phyloP scores from a whole-genome alignment of 352 stramenopile species.

The Pythium rhizo-oryzae region DNA sequence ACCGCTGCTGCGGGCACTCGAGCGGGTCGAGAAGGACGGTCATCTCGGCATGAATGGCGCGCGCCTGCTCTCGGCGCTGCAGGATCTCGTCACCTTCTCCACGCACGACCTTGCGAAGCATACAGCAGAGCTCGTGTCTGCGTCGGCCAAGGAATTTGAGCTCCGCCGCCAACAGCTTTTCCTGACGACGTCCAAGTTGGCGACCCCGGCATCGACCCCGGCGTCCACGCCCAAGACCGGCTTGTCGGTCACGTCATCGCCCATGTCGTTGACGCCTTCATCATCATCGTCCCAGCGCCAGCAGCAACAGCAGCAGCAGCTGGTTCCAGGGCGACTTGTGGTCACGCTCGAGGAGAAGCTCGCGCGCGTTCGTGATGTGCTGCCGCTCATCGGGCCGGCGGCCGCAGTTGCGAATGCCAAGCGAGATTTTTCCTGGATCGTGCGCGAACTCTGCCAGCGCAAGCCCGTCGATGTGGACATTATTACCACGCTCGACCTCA shows the following conservation, averaged over 20 bases:
- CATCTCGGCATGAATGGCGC: conserved; percentile 48
- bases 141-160: conserved; percentile 58
- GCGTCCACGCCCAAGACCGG: conserved; percentile 8
- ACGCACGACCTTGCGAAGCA: conserved; percentile 33
- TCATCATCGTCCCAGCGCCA: conserved; percentile 5
- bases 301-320: neutral
- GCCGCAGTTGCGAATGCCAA: conserved; percentile 18
- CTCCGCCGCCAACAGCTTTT: conserved; percentile 52
- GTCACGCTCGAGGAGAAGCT: conserved; percentile 22
- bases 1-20: conserved; percentile 56
- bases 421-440: conserved; percentile 53
- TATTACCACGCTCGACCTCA: conserved; percentile 78
- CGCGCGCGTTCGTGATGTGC: conserved; percentile 18
- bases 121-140: conserved; percentile 45
- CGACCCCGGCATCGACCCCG: neutral
- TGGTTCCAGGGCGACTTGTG: conserved; percentile 13
- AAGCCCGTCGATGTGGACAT: conserved; percentile 47
- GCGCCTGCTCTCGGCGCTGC: conserved; percentile 44
- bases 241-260: neutral
- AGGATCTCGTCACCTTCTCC: conserved; percentile 46
- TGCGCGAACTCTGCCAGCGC: conserved; percentile 53
- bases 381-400: conserved; percentile 30
- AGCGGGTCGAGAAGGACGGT: conserved; percentile 50
- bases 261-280: neutral
- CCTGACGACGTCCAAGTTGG: conserved; percentile 9